phyloP scores from a whole-genome alignment of 2,329 filamentous ascomycete genomes.

The Colletotrichum truncatum region DNA sequence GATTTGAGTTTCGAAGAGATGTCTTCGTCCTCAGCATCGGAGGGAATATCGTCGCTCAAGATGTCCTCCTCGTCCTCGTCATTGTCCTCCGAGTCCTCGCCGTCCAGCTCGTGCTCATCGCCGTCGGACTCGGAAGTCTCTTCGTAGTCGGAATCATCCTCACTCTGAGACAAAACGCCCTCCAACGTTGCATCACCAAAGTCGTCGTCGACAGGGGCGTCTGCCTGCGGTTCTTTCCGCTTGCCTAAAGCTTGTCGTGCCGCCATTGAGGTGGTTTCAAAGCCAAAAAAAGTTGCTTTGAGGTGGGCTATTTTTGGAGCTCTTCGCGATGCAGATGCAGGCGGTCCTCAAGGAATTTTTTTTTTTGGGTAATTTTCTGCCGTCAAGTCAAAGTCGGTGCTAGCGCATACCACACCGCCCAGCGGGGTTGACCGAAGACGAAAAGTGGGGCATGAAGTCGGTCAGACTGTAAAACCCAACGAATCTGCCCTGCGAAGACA shows the following conservation, averaged over 20 bases:
- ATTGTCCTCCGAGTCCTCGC: slow-evolving; percentile 51
- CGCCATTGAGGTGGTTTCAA: slow-evolving; percentile 44
- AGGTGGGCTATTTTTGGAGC: slow-evolving; percentile 31
- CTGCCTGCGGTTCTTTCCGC: slow-evolving; percentile 70
- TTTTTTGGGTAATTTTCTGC: slow-evolving; percentile 26
- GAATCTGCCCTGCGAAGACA: not conserved
- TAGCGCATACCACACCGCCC: slow-evolving; percentile 26
- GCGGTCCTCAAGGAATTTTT: slow-evolving; percentile 29
- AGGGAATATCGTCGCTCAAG: slow-evolving; percentile 52
- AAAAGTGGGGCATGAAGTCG: slow-evolving; percentile 4
- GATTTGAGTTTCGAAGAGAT: slow-evolving; percentile 44
- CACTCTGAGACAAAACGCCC: slow-evolving; percentile 64
- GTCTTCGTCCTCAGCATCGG: slow-evolving; percentile 46
- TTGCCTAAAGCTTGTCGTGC: slow-evolving; percentile 61
- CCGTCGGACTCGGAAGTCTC: slow-evolving; percentile 47
- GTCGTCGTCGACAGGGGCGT: slow-evolving; percentile 67
- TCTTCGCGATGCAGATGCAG: slow-evolving; percentile 28
- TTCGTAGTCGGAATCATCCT: slow-evolving; percentile 66
- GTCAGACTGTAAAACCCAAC: not conserved
- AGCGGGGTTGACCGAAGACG: slow-evolving; percentile 22
- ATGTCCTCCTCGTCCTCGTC: slow-evolving; percentile 48
- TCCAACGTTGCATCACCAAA: slow-evolving; percentile 64
- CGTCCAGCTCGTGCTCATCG: slow-evolving; percentile 43
- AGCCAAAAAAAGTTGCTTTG: slow-evolving; percentile 8
- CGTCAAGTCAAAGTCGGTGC: not conserved